A percentile compares a stretch with the other conserved stretches of the same genome.
Evolutionary conservation across 2,329 filamentous ascomycete genomes (phyloP).

Genomic region (Penicillium sp.): DNA sequence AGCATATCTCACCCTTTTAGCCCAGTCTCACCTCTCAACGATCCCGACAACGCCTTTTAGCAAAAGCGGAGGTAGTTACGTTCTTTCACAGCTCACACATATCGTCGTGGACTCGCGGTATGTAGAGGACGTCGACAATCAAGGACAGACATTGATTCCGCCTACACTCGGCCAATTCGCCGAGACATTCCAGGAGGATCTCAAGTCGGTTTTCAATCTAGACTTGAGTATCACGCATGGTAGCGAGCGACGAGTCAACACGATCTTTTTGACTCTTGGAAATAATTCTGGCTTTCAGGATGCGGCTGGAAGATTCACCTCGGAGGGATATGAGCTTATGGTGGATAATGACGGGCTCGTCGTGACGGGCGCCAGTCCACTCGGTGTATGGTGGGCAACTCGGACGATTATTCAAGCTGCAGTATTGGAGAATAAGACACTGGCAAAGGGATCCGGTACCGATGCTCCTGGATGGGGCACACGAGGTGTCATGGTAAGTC

Average conservation of each 20-base stretch:
- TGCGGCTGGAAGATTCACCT: constrained; percentile 43
- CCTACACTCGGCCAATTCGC: constrained; percentile 49
- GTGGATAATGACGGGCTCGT: constrained; percentile 35
- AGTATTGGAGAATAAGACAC: too few relatives aligned
- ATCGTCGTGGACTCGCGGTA: too few relatives aligned
- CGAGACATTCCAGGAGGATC: constrained; percentile 43
- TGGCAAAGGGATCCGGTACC: too few relatives aligned
- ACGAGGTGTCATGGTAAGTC: constrained; percentile 48
- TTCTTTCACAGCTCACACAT: too few relatives aligned
- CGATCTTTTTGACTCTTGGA: constrained; percentile 41
- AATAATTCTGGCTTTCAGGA: constrained; percentile 36
- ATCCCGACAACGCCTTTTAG: too few relatives aligned
- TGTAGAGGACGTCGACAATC: too few relatives aligned
- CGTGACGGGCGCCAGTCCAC: constrained; percentile 50
- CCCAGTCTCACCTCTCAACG: too few relatives aligned
- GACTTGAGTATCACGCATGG: constrained; percentile 36
- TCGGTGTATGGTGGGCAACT: constrained; percentile 56
- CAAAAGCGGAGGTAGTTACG: too few relatives aligned
- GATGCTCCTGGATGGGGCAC: constrained; percentile 50
- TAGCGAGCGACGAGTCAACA: constrained; percentile 31
- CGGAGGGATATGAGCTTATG: constrained; percentile 49
- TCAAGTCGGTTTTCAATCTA: constrained; percentile 38
- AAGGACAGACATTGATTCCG: constrained; percentile 50
- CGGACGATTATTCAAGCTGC: constrained; percentile 52
- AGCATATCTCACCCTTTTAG: too few relatives aligned